Evolutionary conservation across 768 basidiomycete species (phyloP).

Genomic region (Pisolithus sp.): DNA sequence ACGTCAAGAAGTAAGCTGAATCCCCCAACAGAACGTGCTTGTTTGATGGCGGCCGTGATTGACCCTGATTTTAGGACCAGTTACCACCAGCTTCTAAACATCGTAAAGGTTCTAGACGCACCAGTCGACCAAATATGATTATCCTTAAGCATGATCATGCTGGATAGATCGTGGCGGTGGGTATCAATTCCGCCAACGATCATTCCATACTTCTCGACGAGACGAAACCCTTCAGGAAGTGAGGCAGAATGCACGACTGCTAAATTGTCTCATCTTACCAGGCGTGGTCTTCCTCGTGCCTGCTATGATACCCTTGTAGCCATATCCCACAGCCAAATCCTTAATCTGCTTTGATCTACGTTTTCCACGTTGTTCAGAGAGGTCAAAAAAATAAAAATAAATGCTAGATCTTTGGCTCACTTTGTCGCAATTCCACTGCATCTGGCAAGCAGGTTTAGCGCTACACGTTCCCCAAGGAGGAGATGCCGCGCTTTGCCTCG

Average conservation of each 20-base stretch:
- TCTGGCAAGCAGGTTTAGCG: conserved; percentile 86
- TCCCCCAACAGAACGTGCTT: conserved; percentile 85
- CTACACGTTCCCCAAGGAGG: conserved; percentile 87
- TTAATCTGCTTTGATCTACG: conserved; percentile 75
- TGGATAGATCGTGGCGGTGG: conserved; percentile 93
- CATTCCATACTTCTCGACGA: conserved; percentile 99
- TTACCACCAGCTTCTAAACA: background rate
- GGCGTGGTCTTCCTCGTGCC: conserved; percentile 98
- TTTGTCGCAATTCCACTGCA: conserved; percentile 97
- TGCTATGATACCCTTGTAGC: conserved; percentile 84
- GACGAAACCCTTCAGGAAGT: conserved; percentile 64
- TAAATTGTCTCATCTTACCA: conserved; percentile 32
- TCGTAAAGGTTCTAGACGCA: conserved; percentile 22
- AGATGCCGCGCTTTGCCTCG: conserved; percentile 82
- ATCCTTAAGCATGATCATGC: conserved; percentile 99
- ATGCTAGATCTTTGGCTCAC: conserved; percentile 40
- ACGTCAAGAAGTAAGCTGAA: conserved; percentile 91
- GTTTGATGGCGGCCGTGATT: conserved; percentile 79
- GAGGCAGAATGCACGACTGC: background rate
- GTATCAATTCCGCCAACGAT: conserved; percentile 93
- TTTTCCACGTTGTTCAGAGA: background rate
- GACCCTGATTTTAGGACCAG: conserved; percentile 51
- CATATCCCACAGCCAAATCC: conserved; percentile 68
- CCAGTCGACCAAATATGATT: conserved; percentile 99
- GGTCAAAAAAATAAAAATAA: background rate